Evolutionary conservation across 2,329 filamentous ascomycete species (phyloP).

Genomic region (Phialophora expanda): DNA sequence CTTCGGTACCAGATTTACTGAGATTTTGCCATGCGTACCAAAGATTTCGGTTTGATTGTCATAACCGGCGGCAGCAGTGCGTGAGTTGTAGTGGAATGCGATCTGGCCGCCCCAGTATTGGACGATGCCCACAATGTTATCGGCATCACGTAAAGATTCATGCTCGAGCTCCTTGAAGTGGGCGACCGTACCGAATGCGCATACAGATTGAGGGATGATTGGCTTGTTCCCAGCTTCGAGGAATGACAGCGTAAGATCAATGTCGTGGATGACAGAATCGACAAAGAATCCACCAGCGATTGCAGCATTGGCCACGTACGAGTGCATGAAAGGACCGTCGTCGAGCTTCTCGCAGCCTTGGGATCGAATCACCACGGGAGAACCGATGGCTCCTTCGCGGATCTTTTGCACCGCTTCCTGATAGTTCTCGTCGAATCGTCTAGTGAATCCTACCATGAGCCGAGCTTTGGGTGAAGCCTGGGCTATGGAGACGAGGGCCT

Average conservation of each 20-base stretch:
- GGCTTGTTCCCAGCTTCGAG: conserved; percentile 46
- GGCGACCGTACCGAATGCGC: conserved; percentile 45
- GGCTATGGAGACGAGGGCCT: conserved; percentile 22
- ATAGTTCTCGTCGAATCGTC: conserved; percentile 54
- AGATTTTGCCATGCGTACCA: conserved; percentile 48
- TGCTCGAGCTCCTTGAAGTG: conserved; percentile 47
- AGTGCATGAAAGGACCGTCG: conserved; percentile 50
- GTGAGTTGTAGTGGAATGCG: conserved; percentile 52
- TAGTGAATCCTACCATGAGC: conserved; percentile 54
- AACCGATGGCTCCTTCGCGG: conserved; percentile 46
- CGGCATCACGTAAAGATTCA: conserved; percentile 46
- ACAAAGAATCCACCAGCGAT: conserved; percentile 53
- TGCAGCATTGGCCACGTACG: conserved; percentile 44
- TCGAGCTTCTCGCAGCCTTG: conserved; percentile 51
- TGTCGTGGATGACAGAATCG: conserved; percentile 53
- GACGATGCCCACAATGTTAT: conserved; percentile 53
- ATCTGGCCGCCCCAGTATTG: conserved; percentile 54
- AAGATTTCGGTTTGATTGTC: conserved; percentile 53
- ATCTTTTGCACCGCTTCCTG: conserved; percentile 47
- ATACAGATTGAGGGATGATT: conserved; percentile 44
- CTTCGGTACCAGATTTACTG: conserved; percentile 44
- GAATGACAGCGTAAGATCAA: conserved; percentile 52
- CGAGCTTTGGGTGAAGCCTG: conserved; percentile 41
- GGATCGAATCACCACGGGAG: conserved; percentile 50
- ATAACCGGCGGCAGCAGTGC: conserved; percentile 46